Conservation (phyloP, 2,329 filamentous ascomycete species). For the Aureobasidium mangrovei region DNA sequence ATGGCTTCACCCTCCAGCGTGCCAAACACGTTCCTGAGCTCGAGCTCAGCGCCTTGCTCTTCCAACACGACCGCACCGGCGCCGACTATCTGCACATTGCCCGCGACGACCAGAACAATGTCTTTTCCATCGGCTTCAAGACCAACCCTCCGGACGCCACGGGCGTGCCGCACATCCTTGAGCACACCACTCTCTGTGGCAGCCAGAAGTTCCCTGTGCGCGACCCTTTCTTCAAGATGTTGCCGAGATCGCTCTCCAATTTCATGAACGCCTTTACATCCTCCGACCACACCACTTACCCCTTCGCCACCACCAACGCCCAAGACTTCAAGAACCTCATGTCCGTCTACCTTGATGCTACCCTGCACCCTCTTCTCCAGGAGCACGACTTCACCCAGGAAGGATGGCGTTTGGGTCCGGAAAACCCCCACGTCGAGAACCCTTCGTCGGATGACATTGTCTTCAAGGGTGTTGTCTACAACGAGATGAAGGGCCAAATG, state of each 20-base stretch:
- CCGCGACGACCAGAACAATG: conserved; percentile 95
- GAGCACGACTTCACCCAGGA: conserved; percentile 91
- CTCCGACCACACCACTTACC: conserved; percentile 93
- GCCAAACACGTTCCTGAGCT: conserved; percentile 90
- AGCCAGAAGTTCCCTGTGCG: conserved; percentile 97
- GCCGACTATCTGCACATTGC: conserved; percentile 95
- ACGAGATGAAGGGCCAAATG: conserved; percentile 99
- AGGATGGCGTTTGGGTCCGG: conserved; percentile 90
- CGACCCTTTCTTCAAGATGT: conserved; percentile 99
- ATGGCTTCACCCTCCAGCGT: conserved; percentile 86
- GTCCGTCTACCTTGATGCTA: conserved; percentile 94
- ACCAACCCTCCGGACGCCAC: conserved; percentile 96
- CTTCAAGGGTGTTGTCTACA: conserved; percentile 98
- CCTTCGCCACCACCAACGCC: conserved; percentile 91
- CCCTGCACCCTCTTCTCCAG: conserved; percentile 80
- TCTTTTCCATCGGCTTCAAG: conserved; percentile 98
- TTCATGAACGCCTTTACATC: conserved; percentile 99
- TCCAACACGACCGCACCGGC: conserved; percentile 90
- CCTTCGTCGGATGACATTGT: conserved; percentile 58
- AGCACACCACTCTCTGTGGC: conserved; percentile 93
- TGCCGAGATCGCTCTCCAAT: conserved; percentile 94
- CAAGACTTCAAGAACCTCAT: conserved; percentile 95
- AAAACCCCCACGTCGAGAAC: conserved; percentile 56
- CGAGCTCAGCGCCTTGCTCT: conserved; percentile 79
- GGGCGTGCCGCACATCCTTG: conserved; percentile 90